phyloP scores from a whole-genome alignment of 2,329 filamentous ascomycete genomes.

The Davidsoniella eucalypti region DNA sequence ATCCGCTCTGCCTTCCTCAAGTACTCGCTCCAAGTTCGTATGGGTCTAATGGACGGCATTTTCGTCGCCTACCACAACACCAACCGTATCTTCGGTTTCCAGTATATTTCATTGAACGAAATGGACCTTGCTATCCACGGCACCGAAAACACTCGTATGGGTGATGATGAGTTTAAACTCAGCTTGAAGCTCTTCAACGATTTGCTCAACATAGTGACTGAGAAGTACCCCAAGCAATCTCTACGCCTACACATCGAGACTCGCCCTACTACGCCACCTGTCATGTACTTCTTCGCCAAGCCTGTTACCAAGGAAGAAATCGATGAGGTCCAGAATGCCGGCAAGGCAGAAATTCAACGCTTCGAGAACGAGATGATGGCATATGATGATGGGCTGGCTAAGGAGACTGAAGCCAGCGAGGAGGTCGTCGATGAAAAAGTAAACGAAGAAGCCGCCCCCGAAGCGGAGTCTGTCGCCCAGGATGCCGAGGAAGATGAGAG shows the following conservation, averaged over 20 bases:
- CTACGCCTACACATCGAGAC: slow-evolving; percentile 74
- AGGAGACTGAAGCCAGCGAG: neutral
- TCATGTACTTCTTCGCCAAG: slow-evolving; percentile 83
- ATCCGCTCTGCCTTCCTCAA: slow-evolving; percentile 87
- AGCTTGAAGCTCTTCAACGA: slow-evolving; percentile 69
- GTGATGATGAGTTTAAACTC: slow-evolving; percentile 70
- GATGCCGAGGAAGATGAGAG: slow-evolving; percentile 15
- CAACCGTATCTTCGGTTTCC: slow-evolving; percentile 89
- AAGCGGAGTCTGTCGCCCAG: slow-evolving; percentile 15
- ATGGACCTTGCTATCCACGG: slow-evolving; percentile 89
- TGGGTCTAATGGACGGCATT: slow-evolving; percentile 97
- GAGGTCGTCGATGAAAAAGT: slow-evolving; percentile 12
- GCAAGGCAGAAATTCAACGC: slow-evolving; percentile 46
- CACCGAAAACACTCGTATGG: slow-evolving; percentile 45
- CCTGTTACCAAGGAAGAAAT: slow-evolving; percentile 63
- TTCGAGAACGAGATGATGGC: slow-evolving; percentile 50
- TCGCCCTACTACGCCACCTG: slow-evolving; percentile 37
- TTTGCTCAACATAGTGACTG: slow-evolving; percentile 57
- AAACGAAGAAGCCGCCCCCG: slow-evolving; percentile 11
- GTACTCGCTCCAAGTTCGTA: slow-evolving; percentile 88
- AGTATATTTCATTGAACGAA: slow-evolving; percentile 74
- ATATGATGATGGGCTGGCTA: slow-evolving; percentile 21
- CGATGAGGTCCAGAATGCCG: slow-evolving; percentile 52
- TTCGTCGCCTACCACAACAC: slow-evolving; percentile 96
- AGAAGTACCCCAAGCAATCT: slow-evolving; percentile 58